A percentile compares a stretch with the other conserved stretches of the same genome.
Conservation (phyloP, 2,329 filamentous ascomycete genomes). For the Pseudovirgaria hyperparasitica region DNA sequence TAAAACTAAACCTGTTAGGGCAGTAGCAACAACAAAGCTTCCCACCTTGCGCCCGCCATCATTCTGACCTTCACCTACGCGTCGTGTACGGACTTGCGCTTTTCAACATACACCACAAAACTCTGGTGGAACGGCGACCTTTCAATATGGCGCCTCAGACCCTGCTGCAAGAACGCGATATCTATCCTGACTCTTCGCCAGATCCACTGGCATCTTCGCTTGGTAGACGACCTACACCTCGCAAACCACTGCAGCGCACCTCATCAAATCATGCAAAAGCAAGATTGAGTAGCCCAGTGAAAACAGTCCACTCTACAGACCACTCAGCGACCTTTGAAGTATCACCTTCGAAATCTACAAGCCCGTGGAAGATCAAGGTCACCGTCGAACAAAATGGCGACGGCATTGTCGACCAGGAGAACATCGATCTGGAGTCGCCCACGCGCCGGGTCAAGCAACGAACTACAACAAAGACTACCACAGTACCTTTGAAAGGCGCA, state of each 20-base stretch:
- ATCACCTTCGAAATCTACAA: conserved; percentile 31
- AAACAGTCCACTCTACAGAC: conserved; percentile 8
- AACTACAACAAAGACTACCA: conserved; percentile 21
- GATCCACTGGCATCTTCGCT: conserved; percentile 22
- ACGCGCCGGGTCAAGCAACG: conserved; percentile 14
- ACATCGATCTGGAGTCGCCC: conserved; percentile 13
- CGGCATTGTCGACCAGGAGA: conserved; percentile 15
- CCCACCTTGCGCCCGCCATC: too few species aligned
- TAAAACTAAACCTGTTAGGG: too few species aligned
- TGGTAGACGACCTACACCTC: conserved; percentile 8
- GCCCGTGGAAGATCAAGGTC: conserved; percentile 37
- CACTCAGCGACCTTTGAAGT: conserved; percentile 13
- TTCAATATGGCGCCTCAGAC: too few species aligned
- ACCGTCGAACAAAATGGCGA: conserved; percentile 34
- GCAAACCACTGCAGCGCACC: conserved; percentile 13
- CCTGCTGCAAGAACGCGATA: conserved; percentile 11
- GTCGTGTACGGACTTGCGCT: too few species aligned
- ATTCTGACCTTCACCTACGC: too few species aligned
- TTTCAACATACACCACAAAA: too few species aligned
- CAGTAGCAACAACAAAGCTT: too few species aligned
- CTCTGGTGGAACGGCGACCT: too few species aligned
- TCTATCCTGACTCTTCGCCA: conserved; percentile 20
- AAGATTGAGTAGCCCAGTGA: too few species aligned
- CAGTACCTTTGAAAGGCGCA: conserved; percentile 28
- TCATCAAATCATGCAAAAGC: conserved; percentile 18